phyloP scores from a whole-genome alignment of 192 early-diverging fungal species.

The Ambispora gerdemannii region DNA sequence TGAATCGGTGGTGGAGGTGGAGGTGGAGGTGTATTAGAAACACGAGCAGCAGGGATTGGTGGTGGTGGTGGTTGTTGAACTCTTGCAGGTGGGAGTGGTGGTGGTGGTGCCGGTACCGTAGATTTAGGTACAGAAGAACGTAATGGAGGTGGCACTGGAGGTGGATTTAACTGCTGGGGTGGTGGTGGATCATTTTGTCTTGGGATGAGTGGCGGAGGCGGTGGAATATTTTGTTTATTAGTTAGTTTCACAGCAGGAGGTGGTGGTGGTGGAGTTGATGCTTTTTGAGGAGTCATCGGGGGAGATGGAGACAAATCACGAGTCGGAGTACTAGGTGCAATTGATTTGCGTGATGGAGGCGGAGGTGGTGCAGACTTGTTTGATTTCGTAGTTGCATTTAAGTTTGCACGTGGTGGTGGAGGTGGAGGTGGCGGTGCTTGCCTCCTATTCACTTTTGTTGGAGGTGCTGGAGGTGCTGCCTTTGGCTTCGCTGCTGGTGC shows the following conservation, averaged over 20 bases:
- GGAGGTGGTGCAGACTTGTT: slow-evolving; percentile 36
- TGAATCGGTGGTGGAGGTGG: slow-evolving; percentile 34
- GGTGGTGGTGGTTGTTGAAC: slow-evolving; percentile 30
- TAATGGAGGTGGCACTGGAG: slow-evolving; percentile 29
- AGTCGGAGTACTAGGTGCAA: slow-evolving; percentile 35
- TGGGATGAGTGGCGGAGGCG: neutral
- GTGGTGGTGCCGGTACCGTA: slow-evolving; percentile 32
- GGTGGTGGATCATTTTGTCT: slow-evolving; percentile 32
- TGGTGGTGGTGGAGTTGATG: slow-evolving; percentile 32
- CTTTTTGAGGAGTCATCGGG: slow-evolving; percentile 18
- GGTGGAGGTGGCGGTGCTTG: slow-evolving; percentile 33
- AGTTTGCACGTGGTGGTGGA: slow-evolving; percentile 37
- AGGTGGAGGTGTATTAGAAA: slow-evolving; percentile 37
- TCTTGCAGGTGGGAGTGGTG: slow-evolving; percentile 44
- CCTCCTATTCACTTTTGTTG: slow-evolving; percentile 7
- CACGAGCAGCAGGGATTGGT: slow-evolving; percentile 28
- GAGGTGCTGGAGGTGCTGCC: slow-evolving; percentile 35
- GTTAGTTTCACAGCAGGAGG: slow-evolving; percentile 27
- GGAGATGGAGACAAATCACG: slow-evolving; percentile 33
- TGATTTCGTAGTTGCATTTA: no score
- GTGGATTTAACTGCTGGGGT: slow-evolving; percentile 12
- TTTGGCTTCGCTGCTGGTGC: slow-evolving; percentile 33
- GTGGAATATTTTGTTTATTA: slow-evolving; percentile 4
- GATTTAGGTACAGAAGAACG: slow-evolving; percentile 33
- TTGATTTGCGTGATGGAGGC: slow-evolving; percentile 30